Conservation (phyloP, 225 moss, liverwort and hornwort genomes). For the Lunularia cruciata region DNA sequence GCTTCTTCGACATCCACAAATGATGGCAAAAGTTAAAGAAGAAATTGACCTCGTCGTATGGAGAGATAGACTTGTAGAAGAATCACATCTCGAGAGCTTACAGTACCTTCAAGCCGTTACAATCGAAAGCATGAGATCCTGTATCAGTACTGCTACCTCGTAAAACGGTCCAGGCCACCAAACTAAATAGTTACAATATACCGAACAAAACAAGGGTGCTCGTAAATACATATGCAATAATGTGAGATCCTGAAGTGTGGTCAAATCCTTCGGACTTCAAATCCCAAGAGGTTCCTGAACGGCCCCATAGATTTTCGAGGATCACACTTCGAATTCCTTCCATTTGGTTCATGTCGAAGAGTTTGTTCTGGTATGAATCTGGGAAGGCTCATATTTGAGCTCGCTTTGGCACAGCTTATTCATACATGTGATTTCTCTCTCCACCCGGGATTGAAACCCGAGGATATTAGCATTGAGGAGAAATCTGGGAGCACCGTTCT, state of each 20-base stretch:
- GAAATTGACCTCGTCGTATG: no score
- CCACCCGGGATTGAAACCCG: constrained; percentile 30
- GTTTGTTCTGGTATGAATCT: constrained; percentile 50
- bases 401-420: constrained; percentile 43
- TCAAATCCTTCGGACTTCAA: constrained; percentile 50
- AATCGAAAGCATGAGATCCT: no score
- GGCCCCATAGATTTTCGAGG: constrained; percentile 34
- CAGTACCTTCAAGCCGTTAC: no score
- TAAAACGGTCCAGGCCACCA: constrained; percentile 34
- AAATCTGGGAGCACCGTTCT: neutral
- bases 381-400: constrained; percentile 44
- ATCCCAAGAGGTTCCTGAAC: constrained; percentile 59
- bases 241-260: constrained; percentile 52
- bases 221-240: constrained; percentile 53
- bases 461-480: constrained; percentile 43
- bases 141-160: constrained; percentile 53
- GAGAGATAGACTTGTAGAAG: no score
- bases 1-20: no score
- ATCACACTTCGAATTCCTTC: constrained; percentile 47
- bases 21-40: no score
- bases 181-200: constrained; percentile 45
- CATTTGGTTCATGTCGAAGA: constrained; percentile 61
- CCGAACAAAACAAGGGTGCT: constrained; percentile 44
- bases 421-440: constrained; percentile 49
- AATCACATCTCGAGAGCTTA: no score